Evolutionary conservation across 2,329 filamentous ascomycete genomes (phyloP).

Genomic region (Dothistroma septosporum): DNA sequence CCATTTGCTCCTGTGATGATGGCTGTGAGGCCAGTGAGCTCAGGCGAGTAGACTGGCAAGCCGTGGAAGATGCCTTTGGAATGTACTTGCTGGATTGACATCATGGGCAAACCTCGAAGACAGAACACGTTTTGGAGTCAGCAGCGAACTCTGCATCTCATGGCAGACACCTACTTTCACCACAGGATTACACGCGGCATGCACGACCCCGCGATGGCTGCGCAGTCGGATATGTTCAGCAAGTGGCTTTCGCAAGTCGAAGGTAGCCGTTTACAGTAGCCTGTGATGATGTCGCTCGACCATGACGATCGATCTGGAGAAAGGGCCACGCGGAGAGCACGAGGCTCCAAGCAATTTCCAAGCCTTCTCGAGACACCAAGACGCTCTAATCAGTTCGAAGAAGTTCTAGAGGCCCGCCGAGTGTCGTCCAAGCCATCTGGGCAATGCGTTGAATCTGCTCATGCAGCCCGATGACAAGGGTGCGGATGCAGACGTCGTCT

Average conservation of each 20-base stretch:
- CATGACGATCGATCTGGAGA: neutral
- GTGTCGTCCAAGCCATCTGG: neutral
- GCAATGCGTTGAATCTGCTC: neutral
- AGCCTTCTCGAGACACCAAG: neutral
- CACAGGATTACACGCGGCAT: neutral
- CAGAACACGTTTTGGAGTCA: neutral
- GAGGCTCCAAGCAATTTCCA: neutral
- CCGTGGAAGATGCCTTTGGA: slow-evolving; percentile 48
- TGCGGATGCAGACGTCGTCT: neutral
- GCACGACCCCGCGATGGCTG: neutral
- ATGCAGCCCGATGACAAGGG: neutral
- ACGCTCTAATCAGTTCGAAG: neutral
- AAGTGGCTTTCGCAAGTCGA: neutral
- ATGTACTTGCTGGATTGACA: slow-evolving; percentile 26
- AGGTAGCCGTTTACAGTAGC: neutral
- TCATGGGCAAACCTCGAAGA: neutral
- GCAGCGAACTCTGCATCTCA: neutral
- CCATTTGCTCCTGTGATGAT: slow-evolving; percentile 54
- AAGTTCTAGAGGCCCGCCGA: neutral
- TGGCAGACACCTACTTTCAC: neutral
- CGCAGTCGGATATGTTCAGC: neutral
- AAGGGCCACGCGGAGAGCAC: neutral
- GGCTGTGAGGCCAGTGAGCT: slow-evolving; percentile 45
- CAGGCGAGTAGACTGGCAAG: slow-evolving; percentile 44
- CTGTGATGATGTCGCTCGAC: neutral